These are phyloP conservation scores for Cyclocybe cylindracea DNA, from an alignment of 768 basidiomycete genomes.

Conservation along the genomic window DNA sequence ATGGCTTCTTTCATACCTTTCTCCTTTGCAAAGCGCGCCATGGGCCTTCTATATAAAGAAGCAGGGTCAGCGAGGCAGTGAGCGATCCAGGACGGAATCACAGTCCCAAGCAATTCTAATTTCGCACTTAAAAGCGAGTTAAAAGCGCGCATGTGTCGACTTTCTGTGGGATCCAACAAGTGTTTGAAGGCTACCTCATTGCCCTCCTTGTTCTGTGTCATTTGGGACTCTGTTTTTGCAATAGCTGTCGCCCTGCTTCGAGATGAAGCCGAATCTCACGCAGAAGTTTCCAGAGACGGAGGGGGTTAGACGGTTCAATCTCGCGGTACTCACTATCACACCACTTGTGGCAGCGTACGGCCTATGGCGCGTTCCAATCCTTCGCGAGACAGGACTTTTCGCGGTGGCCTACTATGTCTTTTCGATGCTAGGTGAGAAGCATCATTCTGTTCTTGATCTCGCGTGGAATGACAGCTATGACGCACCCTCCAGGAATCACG, in stretches of 20 bases:
- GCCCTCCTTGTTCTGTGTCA: conserved; percentile 3
- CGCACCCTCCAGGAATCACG: conserved; percentile 42
- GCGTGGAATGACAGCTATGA: conserved; percentile 11
- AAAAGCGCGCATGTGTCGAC: background rate
- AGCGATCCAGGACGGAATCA: conserved; percentile 25
- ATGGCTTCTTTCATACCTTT: conserved; percentile 16
- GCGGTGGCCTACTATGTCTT: conserved; percentile 75
- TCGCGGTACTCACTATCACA: conserved; percentile 66
- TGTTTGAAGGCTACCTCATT: conserved; percentile 6
- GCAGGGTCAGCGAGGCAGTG: conserved; percentile 14
- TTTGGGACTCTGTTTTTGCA: background rate
- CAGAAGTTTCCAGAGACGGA: conserved; percentile 47
- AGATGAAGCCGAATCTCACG: conserved; percentile 18
- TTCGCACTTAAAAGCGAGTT: conserved; percentile 13
- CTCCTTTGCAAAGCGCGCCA: conserved; percentile 11
- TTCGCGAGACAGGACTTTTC: conserved; percentile 59
- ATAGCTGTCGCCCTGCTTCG: background rate
- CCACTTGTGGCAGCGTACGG: conserved; percentile 77
- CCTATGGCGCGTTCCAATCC: conserved; percentile 44
- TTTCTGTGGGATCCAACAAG: conserved; percentile 18
- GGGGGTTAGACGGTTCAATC: conserved; percentile 77
- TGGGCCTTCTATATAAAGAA: conserved; percentile 18
- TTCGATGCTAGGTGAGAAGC: conserved; percentile 74
- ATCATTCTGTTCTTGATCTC: conserved; percentile 5
- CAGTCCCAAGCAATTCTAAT: conserved; percentile 12